phyloP scores from a whole-genome alignment of 371 early-diverging fungal species.

The Pancytospora philotis region DNA sequence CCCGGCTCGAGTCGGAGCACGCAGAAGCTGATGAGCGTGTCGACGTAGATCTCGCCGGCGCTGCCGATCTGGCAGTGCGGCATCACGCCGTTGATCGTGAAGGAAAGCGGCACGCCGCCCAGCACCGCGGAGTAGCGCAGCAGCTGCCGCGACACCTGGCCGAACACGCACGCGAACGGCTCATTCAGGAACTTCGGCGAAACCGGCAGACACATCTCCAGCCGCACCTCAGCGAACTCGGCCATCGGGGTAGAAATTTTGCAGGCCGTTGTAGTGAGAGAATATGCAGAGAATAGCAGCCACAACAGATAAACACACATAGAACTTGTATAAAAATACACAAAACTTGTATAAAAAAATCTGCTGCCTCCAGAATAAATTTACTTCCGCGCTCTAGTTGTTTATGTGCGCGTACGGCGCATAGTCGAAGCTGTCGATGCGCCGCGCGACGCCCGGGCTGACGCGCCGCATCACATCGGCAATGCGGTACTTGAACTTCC shows the following conservation, averaged over 20 bases:
- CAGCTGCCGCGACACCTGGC: constrained; percentile 2
- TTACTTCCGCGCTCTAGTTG: no score
- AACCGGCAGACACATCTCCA: constrained; percentile 5
- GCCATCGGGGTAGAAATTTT: neutral
- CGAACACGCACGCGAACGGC: constrained; percentile 7
- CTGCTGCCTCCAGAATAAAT: no score
- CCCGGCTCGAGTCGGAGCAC: constrained; percentile 7
- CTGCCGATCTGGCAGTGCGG: constrained; percentile 8
- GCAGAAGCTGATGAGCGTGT: neutral
- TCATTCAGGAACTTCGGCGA: constrained; percentile 12
- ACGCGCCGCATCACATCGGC: constrained; percentile 22
- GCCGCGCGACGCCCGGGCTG: constrained; percentile 23
- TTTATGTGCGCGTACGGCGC: constrained; percentile 25
- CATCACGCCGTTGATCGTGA: constrained; percentile 15
- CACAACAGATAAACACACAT: no score
- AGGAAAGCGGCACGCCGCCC: constrained; percentile 24
- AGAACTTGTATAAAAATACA: no score
- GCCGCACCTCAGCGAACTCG: neutral
- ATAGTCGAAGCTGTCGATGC: constrained; percentile 25
- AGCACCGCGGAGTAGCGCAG: constrained; percentile 17
- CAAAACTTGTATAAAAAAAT: no score
- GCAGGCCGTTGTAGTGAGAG: no score
- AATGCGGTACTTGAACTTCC: constrained; percentile 29
- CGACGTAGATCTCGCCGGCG: constrained; percentile 15
- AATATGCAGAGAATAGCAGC: no score